phyloP scores from a whole-genome alignment of 1,284 basidiomycete genomes.

The Lignosus rhinocerotis region DNA sequence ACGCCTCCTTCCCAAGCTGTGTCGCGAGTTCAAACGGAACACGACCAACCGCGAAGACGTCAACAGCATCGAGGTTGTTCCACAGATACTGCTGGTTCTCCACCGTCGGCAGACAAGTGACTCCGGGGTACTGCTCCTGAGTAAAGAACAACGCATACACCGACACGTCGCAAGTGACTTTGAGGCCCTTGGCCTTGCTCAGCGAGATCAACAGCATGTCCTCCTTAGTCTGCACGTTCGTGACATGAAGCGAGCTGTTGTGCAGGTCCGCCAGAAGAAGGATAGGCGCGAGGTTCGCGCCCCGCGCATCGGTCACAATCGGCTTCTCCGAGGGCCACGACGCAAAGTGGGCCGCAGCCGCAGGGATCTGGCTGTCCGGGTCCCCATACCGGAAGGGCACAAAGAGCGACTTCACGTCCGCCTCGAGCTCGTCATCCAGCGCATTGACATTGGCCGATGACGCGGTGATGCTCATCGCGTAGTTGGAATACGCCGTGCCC shows the following conservation, averaged over 20 bases:
- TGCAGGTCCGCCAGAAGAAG: conserved; percentile 93
- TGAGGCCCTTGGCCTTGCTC: conserved; percentile 92
- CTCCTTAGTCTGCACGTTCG: conserved; percentile 87
- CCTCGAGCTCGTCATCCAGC: conserved; percentile 75
- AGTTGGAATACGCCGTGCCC: conserved; percentile 80
- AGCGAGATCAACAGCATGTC: conserved; percentile 92
- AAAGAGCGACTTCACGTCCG: conserved; percentile 83
- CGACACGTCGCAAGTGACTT: conserved; percentile 96
- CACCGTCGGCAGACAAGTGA: conserved; percentile 69
- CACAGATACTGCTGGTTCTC: conserved; percentile 88
- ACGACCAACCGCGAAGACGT: conserved; percentile 89
- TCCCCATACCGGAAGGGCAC: conserved; percentile 73
- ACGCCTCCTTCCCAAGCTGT: conserved; percentile 67
- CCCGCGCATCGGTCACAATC: conserved; percentile 92
- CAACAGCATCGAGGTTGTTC: conserved; percentile 84
- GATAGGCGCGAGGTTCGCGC: conserved; percentile 91
- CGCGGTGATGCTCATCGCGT: conserved; percentile 80
- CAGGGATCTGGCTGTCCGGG: conserved; percentile 52
- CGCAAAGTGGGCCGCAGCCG: conserved; percentile 85
- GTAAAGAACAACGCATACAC: conserved; percentile 93
- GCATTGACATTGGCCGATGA: conserved; percentile 65
- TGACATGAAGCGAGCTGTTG: conserved; percentile 88
- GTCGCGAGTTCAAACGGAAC: conserved; percentile 79
- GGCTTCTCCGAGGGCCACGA: conserved; percentile 92
- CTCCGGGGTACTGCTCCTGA: conserved; percentile 69